These are phyloP conservation scores for Monosporozyma yasuniensis DNA, from an alignment of 805 yeast genomes.

Conservation along the genomic window DNA sequence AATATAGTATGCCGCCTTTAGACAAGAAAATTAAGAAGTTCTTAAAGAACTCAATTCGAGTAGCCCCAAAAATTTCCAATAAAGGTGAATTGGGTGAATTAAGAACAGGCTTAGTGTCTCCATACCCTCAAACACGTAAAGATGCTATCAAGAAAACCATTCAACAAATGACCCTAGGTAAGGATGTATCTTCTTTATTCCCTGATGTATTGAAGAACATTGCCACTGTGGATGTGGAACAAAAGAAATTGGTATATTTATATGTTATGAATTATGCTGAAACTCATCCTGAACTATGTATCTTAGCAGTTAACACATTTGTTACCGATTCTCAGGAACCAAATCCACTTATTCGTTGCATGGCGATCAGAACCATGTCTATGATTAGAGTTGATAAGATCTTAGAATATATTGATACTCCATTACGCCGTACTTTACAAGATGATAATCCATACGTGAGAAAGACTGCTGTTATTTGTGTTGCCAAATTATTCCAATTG, in stretches of 20 bases:
- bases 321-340: slow-evolving; percentile 93
- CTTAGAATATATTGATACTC: slow-evolving; percentile 89
- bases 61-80: slow-evolving; percentile 32
- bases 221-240: slow-evolving; percentile 93
- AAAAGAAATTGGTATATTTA: slow-evolving; percentile 88
- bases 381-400: slow-evolving; percentile 92
- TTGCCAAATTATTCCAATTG: slow-evolving; percentile 86
- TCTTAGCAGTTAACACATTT: slow-evolving; percentile 93
- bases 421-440: slow-evolving; percentile 69
- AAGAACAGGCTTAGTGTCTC: slow-evolving; percentile 84
- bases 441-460: slow-evolving; percentile 97
- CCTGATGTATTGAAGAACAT: slow-evolving; percentile 95
- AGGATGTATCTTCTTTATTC: slow-evolving; percentile 87
- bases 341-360: slow-evolving; percentile 88
- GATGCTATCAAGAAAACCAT: slow-evolving; percentile 96
- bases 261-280: slow-evolving; percentile 97
- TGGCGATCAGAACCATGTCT: slow-evolving; percentile 98
- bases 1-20: slow-evolving; percentile 24
- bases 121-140: slow-evolving; percentile 87
- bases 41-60: slow-evolving; percentile 28
- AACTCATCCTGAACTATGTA: slow-evolving; percentile 89
- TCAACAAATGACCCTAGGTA: slow-evolving; percentile 96
- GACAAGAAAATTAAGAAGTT: slow-evolving; percentile 31
- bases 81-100: slow-evolving; percentile 83
- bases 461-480: slow-evolving; percentile 95